Conservation (phyloP, 768 basidiomycete genomes). For the Termitomyces sp. region DNA sequence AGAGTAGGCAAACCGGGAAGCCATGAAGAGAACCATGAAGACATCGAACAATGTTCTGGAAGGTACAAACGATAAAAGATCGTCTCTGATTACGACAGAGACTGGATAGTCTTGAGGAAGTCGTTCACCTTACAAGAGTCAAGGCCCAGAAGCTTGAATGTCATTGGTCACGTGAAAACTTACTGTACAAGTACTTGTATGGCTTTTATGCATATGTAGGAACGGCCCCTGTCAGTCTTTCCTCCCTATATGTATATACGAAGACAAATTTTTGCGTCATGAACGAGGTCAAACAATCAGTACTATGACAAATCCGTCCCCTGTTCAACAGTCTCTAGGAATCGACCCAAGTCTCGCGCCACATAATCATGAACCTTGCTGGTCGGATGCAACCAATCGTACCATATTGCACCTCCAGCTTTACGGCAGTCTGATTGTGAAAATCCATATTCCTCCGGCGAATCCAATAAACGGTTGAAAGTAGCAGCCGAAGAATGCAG, state of each 20-base stretch:
- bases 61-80: not conserved
- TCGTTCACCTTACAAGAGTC: too few relatives aligned
- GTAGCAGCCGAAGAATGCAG: conserved; percentile 44
- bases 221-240: too few relatives aligned
- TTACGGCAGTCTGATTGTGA: conserved; percentile 24
- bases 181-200: too few relatives aligned
- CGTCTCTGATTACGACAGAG: not conserved
- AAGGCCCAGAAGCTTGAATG: too few relatives aligned
- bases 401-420: conserved; percentile 41
- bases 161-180: too few relatives aligned
- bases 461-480: conserved; percentile 45
- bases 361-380: conserved; percentile 45
- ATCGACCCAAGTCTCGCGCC: conserved; percentile 38
- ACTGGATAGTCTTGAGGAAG: not conserved
- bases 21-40: conserved; percentile 56
- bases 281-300: not conserved
- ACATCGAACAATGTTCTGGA: conserved; percentile 24
- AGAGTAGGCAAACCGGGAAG: conserved; percentile 63
- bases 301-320: not conserved
- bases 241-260: too few relatives aligned
- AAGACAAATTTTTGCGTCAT: too few relatives aligned
- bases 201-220: too few relatives aligned
- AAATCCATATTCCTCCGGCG: conserved; percentile 40
- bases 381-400: conserved; percentile 51
- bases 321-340: conserved; percentile 22